A percentile compares a stretch with the other conserved stretches of the same genome.
phyloP scores from a whole-genome alignment of 176 grass and related monocot species.

The Saccharum officinarum region DNA sequence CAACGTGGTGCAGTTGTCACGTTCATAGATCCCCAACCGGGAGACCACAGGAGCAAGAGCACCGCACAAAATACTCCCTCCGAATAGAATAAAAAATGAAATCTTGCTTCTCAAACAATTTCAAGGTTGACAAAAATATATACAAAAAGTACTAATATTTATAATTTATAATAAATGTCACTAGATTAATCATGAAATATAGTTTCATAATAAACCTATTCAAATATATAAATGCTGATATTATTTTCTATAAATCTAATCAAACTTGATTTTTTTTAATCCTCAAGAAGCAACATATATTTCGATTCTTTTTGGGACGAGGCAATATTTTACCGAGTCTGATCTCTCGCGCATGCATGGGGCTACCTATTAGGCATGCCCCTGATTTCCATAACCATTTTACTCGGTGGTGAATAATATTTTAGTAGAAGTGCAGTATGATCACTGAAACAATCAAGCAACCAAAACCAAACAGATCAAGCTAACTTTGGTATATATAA shows the following conservation, averaged over 20 bases:
- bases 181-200: not conserved
- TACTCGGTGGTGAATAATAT: constrained; percentile 14
- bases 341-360: not conserved
- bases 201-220: not conserved
- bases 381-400: constrained; percentile 33
- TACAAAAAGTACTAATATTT: not conserved
- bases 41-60: constrained; percentile 32
- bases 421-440: constrained; percentile 1
- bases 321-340: not conserved
- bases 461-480: not conserved
- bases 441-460: not conserved
- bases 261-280: not conserved
- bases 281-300: too few species aligned
- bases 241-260: not conserved
- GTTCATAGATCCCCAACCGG: constrained; percentile 18
- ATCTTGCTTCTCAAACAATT: not conserved
- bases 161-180: not conserved
- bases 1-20: constrained; percentile 37
- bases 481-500: not conserved
- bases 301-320: not conserved
- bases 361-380: constrained; percentile 28
- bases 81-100: not conserved
- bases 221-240: not conserved
- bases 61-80: constrained; percentile 12
- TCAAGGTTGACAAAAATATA: not conserved